Conservation (phyloP, 2,329 filamentous ascomycete genomes). For the Microcera coccophila region DNA sequence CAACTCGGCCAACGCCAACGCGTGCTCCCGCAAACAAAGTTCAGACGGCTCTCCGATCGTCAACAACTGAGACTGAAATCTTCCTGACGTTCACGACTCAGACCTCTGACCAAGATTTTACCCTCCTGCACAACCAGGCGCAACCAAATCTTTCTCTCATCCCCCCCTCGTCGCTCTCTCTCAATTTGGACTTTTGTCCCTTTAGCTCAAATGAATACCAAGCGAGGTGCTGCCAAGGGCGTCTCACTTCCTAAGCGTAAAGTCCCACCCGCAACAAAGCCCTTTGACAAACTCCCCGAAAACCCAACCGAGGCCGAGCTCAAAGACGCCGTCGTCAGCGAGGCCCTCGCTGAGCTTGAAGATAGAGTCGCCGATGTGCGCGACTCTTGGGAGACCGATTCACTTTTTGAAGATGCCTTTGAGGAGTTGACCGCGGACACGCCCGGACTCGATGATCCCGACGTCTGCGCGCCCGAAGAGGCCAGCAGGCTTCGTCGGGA, state of each 20-base stretch:
- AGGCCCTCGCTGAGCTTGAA: conserved; percentile 44
- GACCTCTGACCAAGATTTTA: too few species aligned
- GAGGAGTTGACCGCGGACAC: conserved; percentile 57
- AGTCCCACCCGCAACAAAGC: conserved; percentile 30
- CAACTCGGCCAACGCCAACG: background rate
- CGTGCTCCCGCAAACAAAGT: background rate
- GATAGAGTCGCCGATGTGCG: conserved; percentile 49
- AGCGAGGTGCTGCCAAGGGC: conserved; percentile 29
- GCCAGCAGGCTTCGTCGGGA: conserved; percentile 64
- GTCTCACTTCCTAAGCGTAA: conserved; percentile 33
- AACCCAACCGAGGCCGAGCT: conserved; percentile 35
- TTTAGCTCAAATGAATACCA: conserved; percentile 26
- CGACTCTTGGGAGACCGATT: conserved; percentile 61
- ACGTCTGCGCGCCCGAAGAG: conserved; percentile 64
- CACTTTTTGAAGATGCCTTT: conserved; percentile 59
- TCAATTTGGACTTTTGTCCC: background rate
- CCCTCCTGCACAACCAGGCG: too few species aligned
- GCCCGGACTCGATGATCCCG: too few species aligned
- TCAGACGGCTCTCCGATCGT: too few species aligned
- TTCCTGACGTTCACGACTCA: too few species aligned
- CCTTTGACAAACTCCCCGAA: conserved; percentile 33
- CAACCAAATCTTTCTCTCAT: background rate
- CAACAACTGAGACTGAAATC: too few species aligned
- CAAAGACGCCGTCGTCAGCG: conserved; percentile 34
- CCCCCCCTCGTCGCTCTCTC: background rate